Conservation (phyloP, 257 asterid species). For the Oldenlandia corymbosa region DNA sequence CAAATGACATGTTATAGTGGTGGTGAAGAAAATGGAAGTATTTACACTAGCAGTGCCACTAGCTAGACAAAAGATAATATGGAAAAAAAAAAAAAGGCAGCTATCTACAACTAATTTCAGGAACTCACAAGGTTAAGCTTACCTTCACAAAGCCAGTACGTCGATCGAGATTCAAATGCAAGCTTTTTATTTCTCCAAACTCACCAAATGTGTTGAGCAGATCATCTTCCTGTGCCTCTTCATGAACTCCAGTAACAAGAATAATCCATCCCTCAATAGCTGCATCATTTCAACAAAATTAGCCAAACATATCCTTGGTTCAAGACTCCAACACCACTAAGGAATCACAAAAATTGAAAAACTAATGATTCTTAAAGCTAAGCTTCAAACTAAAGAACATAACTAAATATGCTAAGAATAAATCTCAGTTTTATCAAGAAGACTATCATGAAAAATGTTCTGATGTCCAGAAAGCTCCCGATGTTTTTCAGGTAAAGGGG, state of each 20-base stretch:
- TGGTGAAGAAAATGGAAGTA: not conserved
- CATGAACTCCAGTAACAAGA: constrained; percentile 91
- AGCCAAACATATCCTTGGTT: too few relatives aligned
- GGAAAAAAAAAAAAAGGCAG: not conserved
- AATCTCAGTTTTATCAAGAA: not conserved
- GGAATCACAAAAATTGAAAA: too few relatives aligned
- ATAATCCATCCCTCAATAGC: constrained; percentile 99
- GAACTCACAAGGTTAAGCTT: not conserved
- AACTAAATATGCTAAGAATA: not conserved
- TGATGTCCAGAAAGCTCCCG: too few relatives aligned
- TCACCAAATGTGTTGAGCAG: constrained; percentile 75
- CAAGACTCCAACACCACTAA: too few relatives aligned
- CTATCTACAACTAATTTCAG: not conserved
- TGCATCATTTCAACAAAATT: constrained; percentile 37
- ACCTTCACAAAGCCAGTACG: constrained; percentile 99
- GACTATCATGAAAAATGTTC: not conserved
- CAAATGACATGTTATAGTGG: not conserved
- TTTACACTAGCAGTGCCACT: not conserved
- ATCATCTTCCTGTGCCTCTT: constrained; percentile 97
- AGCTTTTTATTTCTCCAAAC: constrained; percentile 80
- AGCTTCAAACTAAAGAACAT: too few relatives aligned
- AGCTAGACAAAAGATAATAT: not conserved
- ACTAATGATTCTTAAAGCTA: too few relatives aligned
- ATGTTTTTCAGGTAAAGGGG: not conserved
- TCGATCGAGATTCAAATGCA: constrained; percentile 95